Evolutionary conservation across 129 eudicot genomes (phyloP).

Genomic region (Flaveria ramosissima): DNA sequence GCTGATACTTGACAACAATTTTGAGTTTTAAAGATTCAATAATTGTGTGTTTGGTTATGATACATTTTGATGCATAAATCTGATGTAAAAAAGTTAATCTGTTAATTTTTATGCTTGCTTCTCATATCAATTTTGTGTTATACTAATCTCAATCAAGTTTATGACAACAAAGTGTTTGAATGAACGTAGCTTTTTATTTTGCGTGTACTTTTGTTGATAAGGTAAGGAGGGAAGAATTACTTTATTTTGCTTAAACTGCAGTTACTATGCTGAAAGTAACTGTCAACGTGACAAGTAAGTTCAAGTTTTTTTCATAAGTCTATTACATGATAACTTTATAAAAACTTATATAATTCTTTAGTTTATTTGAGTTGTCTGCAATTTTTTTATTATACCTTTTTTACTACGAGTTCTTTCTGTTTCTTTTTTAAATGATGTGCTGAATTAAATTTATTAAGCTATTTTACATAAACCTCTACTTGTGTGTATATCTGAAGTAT

Average conservation of each 20-base stretch:
- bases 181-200: no score
- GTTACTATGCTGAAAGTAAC: constrained; percentile 71
- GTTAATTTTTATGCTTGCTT: no score
- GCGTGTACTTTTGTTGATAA: no score
- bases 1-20: no score
- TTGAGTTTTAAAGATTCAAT: no score
- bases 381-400: background rate
- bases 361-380: background rate
- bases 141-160: no score
- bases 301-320: constrained; percentile 19
- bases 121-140: no score
- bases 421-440: background rate
- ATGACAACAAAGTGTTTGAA: background rate
- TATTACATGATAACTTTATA: background rate
- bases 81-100: no score
- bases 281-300: constrained; percentile 64
- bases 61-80: no score
- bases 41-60: no score
- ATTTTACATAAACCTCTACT: constrained; percentile 8
- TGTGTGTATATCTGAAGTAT: constrained; percentile 24
- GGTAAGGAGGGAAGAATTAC: no score
- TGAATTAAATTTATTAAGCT: background rate
- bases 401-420: background rate
- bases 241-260: constrained; percentile 67
- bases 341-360: background rate